Base-by-base conservation (phyloP, 202 grass and related monocot species). In the Zizania palustris region DNA sequence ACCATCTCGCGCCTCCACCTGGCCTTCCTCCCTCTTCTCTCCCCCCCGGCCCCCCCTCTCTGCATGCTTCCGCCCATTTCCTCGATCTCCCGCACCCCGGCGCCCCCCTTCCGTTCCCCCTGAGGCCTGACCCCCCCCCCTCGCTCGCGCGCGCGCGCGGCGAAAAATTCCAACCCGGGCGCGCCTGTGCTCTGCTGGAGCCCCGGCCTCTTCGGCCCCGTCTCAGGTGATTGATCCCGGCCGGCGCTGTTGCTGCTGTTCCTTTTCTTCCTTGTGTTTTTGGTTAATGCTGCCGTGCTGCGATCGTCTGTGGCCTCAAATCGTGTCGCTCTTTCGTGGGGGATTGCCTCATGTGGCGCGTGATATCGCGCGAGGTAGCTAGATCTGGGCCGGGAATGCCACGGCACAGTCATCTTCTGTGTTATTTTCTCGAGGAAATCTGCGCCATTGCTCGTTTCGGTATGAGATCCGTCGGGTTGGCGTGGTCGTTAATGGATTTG, bases 351-450 rank as follows among this genome's bases (percentile, higher is more conserved):
- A 11, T 42, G 39, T 19, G 55, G 43, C 53, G 13, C 22, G 37
- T 42, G 12, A 37, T 19, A 50, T 11, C 34, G 67, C 11, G 21
- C 33, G n/a, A 28, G 9, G 11, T 64, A 9, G 57, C 18, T 81
- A 81, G 84, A 86, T 86, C 77, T 76, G 58, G 57, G 56, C 28
- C 33, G 11, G 16, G 57, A 76, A 69, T 74, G 76, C 43, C 16
- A 3, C 21, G 15, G 20, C 36, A 1, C 41, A 19, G 37, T 44
- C 2, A 11, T 44, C 9, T 10, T 42, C 12, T 34, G 18, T 19
- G 28, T 49, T 65, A 16, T 3, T 9, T 16, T 7, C n/a, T 59
- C 61, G 33, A 67, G 2, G 5, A 34, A 45, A 67, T 68, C 45
- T 33, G 43, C 45, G 45, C 19, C 69, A 19, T 69, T 43, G 16